Base-by-base conservation (phyloP, 495 filamentous ascomycete genomes). In the Hyaloscypha variabilis region DNA sequence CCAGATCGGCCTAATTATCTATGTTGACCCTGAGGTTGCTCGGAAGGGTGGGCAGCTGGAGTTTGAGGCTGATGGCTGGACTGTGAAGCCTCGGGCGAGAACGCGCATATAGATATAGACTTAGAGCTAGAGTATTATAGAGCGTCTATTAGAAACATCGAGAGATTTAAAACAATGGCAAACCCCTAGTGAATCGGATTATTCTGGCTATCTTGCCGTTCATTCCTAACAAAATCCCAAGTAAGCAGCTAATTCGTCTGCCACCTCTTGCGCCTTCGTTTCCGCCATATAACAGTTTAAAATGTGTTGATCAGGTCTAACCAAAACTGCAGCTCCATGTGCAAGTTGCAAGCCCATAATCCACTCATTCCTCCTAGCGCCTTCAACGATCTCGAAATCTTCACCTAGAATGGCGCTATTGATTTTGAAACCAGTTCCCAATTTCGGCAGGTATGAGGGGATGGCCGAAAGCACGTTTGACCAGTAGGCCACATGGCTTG, bases 251-350 rank as follows among this genome's bases (percentile, higher is more conserved):
- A 57, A 57, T 10, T n/a, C 54, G 5, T 34, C n/a, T 10, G 21
- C 25, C 4, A 57, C 25, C 29, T 57, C 24, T 2, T 31, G 26
- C 19, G n/a, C 54, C 6, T 11, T 14, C 29, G 54, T 31, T 6
- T 31, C 13, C 25, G 17, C 19, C 19, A 6, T 10, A 29, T 51
- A 63, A 14, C 21, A 25, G 23, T 56, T 64, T 62, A 76, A 58
- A 36, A 79, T 77, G 67, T 79, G 77, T 56, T 79, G 77, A 60
- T 79, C 76, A 11, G 75, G 75, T 19, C 73, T 66, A 11, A 78
- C 64, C n/a, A 78, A 28, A 1, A 72, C 60, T 3, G 67, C 75
- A 24, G 64, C 71, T 1, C 73, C 72, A 23, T 64, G 34, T 2
- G 58, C 58, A 21, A 76, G 53, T 36, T 55, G 30, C 69, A 71